These are phyloP conservation scores for Rhytidhysteron rufulum DNA, from an alignment of 2,329 filamentous ascomycete genomes.

Conservation along the genomic window DNA sequence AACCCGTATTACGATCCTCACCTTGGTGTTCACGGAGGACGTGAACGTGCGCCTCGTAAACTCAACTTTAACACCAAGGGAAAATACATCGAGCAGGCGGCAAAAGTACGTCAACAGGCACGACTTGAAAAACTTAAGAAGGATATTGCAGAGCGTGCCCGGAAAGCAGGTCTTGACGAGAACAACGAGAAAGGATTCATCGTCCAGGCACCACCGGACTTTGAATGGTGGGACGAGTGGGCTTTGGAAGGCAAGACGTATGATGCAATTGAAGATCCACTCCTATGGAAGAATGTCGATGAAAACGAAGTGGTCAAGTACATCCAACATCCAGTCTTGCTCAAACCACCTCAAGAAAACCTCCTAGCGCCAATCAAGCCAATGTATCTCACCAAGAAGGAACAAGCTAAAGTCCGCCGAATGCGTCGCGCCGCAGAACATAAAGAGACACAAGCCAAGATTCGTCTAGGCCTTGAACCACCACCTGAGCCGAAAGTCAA, in stretches of 20 bases:
- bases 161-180: constrained; percentile 91
- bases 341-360: constrained; percentile 89
- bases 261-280: constrained; percentile 61
- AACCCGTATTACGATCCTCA: constrained; percentile 84
- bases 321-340: constrained; percentile 85
- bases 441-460: constrained; percentile 96
- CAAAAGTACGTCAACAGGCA: constrained; percentile 80
- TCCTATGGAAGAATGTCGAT: constrained; percentile 67
- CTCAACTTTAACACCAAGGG: constrained; percentile 92
- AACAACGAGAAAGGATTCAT: constrained; percentile 89
- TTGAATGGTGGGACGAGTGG: constrained; percentile 98
- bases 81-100: constrained; percentile 94
- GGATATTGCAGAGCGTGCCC: constrained; percentile 79
- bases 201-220: constrained; percentile 75
- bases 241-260: constrained; percentile 74
- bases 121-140: constrained; percentile 93
- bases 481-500: constrained; percentile 95
- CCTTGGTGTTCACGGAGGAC: constrained; percentile 57
- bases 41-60: constrained; percentile 67
- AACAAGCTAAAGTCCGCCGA: constrained; percentile 85
- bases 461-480: constrained; percentile 82
- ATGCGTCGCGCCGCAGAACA: constrained; percentile 88
- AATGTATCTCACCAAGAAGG: constrained; percentile 86
- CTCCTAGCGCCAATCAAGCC: constrained; percentile 75
- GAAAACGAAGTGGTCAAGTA: constrained; percentile 90